Percentiles rank a stretch among this genome's conserved stretches.
Conservation (phyloP, 148 eudicot species). For the Cornus kousa region DNA sequence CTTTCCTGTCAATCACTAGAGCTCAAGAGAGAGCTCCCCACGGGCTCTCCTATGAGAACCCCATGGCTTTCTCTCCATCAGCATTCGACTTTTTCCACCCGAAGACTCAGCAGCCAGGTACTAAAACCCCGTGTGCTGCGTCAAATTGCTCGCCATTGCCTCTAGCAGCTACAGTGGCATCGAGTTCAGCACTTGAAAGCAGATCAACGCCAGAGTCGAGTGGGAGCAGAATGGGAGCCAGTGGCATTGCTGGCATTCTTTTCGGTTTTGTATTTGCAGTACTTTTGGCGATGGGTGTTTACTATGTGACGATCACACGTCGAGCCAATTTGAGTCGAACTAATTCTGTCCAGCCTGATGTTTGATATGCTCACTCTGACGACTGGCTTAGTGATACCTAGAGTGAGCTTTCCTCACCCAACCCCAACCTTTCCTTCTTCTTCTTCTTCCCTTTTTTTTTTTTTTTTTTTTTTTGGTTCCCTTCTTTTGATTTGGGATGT, state of each 20-base stretch:
- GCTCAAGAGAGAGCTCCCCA: conserved; percentile 65
- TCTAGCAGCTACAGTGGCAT: conserved; percentile 40
- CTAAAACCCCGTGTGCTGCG: conserved; percentile 18
- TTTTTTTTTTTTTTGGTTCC: too few species aligned
- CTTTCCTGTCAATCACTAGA: conserved; percentile 17
- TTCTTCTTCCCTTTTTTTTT: background rate
- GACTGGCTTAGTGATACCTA: background rate
- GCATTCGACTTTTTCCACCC: conserved; percentile 70
- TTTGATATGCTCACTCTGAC: conserved; percentile 11
- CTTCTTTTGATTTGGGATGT: background rate
- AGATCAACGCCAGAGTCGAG: background rate
- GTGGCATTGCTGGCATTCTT: conserved; percentile 30
- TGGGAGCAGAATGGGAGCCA: conserved; percentile 25
- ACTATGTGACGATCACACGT: conserved; percentile 41
- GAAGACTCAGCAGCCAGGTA: conserved; percentile 14
- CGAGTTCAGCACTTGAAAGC: conserved; percentile 30
- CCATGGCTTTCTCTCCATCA: conserved; percentile 52
- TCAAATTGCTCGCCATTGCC: conserved; percentile 41
- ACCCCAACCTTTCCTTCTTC: background rate
- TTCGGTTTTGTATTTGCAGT: conserved; percentile 34
- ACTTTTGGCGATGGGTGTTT: conserved; percentile 48
- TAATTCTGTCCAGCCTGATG: conserved; percentile 33
- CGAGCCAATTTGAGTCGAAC: conserved; percentile 29
- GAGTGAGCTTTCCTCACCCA: background rate
- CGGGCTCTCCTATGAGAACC: conserved; percentile 46